Conservation (phyloP, 768 basidiomycete genomes). For the Tephrocybe sp. region DNA sequence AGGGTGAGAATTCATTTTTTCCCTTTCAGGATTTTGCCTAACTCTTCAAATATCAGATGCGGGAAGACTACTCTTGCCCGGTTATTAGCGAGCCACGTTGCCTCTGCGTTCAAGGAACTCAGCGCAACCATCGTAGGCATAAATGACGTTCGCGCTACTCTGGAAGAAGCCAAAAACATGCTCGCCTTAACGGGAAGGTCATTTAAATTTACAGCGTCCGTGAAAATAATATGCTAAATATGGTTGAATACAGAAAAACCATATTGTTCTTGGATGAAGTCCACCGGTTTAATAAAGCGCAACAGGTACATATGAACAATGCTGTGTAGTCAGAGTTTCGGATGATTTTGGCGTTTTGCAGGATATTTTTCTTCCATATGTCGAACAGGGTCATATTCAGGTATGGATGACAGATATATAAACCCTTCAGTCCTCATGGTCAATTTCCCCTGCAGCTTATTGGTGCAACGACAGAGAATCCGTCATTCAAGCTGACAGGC, state of each 20-base stretch:
- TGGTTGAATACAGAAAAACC: slow-evolving; percentile 47
- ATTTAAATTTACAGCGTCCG: slow-evolving; percentile 2
- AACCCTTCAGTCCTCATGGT: neutral
- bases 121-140: slow-evolving; percentile 71
- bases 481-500: slow-evolving; percentile 77
- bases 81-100: slow-evolving; percentile 56
- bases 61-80: slow-evolving; percentile 79
- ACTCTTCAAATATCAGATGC: slow-evolving; percentile 35
- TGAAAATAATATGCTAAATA: neutral
- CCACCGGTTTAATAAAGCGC: slow-evolving; percentile 72
- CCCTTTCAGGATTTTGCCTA: neutral
- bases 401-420: slow-evolving; percentile 24
- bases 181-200: slow-evolving; percentile 66
- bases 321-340: neutral
- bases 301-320: slow-evolving; percentile 47
- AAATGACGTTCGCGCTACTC: slow-evolving; percentile 67
- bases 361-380: slow-evolving; percentile 79
- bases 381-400: slow-evolving; percentile 77
- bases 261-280: slow-evolving; percentile 83
- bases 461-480: slow-evolving; percentile 89
- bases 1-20: slow-evolving; percentile 37
- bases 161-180: slow-evolving; percentile 71
- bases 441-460: slow-evolving; percentile 45
- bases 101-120: slow-evolving; percentile 70
- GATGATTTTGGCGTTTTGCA: slow-evolving; percentile 21